These are phyloP conservation scores for Cryptosporidium muris DNA, from an alignment of 169 alveolate species.

Conservation along the genomic window DNA sequence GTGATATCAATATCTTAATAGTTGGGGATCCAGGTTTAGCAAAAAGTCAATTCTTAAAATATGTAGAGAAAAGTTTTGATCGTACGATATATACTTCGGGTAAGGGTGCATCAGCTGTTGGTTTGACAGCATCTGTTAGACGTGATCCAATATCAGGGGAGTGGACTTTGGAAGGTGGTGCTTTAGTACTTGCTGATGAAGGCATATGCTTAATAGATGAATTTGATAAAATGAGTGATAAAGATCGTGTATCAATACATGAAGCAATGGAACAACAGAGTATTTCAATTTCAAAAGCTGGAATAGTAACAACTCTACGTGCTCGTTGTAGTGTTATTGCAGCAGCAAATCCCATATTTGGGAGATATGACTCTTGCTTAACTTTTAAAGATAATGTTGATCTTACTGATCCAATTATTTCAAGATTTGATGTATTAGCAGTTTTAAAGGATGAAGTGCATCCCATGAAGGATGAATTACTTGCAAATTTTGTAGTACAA, in stretches of 20 bases:
- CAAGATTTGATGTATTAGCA: constrained; percentile 97
- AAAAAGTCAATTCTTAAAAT: constrained; percentile 97
- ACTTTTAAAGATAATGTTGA: constrained; percentile 99
- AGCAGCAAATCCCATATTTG: constrained; percentile 99
- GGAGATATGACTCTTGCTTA: constrained; percentile 95
- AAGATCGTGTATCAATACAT: constrained; percentile 98
- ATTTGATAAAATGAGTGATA: constrained; percentile 99
- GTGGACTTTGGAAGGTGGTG: constrained; percentile 99
- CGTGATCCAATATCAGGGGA: constrained; percentile 97
- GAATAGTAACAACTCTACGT: constrained; percentile 96
- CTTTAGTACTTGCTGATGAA: constrained; percentile 97
- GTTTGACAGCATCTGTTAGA: constrained; percentile 95
- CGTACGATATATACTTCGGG: constrained; percentile 93
- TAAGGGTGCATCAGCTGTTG: constrained; percentile 99
- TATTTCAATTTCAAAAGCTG: constrained; percentile 98
- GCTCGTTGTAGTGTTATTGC: constrained; percentile 99
- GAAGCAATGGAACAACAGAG: constrained; percentile 99
- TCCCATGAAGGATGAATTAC: constrained; percentile 90
- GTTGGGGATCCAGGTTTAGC: constrained; percentile 99
- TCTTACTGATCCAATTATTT: constrained; percentile 97
- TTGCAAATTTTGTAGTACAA: constrained; percentile 95
- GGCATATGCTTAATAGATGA: constrained; percentile 99
- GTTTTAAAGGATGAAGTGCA: constrained; percentile 98
- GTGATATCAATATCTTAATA: constrained; percentile 94
- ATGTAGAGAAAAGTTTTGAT: constrained; percentile 95